Percentiles rank a stretch among this genome's conserved stretches.
phyloP scores from a whole-genome alignment of 2,329 filamentous ascomycete genomes.

The Colletotrichum salicis region DNA sequence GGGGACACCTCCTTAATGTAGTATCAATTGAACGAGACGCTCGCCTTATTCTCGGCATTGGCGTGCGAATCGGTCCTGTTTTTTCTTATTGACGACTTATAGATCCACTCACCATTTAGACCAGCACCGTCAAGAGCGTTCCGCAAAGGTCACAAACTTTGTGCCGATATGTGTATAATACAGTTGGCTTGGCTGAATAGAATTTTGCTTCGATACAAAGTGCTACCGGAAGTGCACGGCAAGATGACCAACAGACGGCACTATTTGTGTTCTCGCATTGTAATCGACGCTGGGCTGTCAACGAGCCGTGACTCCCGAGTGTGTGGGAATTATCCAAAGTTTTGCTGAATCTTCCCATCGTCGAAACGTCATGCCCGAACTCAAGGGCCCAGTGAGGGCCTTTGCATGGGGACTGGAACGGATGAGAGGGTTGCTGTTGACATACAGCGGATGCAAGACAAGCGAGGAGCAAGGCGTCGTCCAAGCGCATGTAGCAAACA shows the following conservation, averaged over 20 bases:
- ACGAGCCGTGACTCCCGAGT: conserved; percentile 9
- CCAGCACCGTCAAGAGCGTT: conserved; percentile 4
- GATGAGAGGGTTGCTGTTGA: conserved; percentile 19
- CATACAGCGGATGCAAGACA: background rate
- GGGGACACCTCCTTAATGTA: conserved; percentile 13
- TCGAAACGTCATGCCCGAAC: conserved; percentile 23
- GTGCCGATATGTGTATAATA: conserved; percentile 12
- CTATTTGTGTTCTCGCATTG: conserved; percentile 23
- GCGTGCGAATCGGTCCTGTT: conserved; percentile 7
- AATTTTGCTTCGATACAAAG: conserved; percentile 22
- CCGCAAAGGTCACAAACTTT: conserved; percentile 12
- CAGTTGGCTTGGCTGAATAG: conserved; percentile 29
- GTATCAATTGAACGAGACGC: conserved; percentile 13
- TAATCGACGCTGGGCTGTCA: background rate
- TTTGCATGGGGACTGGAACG: conserved; percentile 3
- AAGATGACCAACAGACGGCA: background rate
- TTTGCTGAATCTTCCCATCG: conserved; percentile 10
- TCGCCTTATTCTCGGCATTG: conserved; percentile 21
- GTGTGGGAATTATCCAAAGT: background rate
- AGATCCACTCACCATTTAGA: conserved; percentile 32
- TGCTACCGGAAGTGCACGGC: conserved; percentile 26
- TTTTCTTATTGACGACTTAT: conserved; percentile 23
- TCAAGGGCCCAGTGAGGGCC: conserved; percentile 10
- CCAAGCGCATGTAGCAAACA: conserved; percentile 17
- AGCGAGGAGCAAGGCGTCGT: background rate